Conservation (phyloP, 148 eudicot species). For the Beta vulgaris region DNA sequence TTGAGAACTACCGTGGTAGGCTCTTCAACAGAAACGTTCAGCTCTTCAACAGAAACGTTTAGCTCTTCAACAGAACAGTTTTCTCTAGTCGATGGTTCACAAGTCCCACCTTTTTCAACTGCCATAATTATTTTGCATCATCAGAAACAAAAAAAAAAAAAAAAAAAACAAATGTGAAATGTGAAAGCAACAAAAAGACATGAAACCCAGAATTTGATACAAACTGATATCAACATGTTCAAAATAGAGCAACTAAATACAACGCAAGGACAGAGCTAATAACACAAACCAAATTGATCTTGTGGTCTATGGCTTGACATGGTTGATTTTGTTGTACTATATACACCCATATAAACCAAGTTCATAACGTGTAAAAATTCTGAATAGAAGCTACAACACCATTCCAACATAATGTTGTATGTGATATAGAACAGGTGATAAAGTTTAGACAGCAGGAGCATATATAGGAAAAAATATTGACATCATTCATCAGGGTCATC, state of each 20-base stretch:
- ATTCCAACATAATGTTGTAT: neutral
- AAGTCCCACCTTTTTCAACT: constrained; percentile 22
- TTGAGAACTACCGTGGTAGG: constrained; percentile 35
- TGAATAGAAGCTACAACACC: neutral
- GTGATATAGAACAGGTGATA: neutral
- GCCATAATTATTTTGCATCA: constrained; percentile 25
- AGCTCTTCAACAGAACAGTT: constrained; percentile 28
- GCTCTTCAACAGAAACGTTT: constrained; percentile 28
- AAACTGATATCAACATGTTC: neutral
- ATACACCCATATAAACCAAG: neutral
- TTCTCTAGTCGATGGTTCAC: constrained; percentile 20
- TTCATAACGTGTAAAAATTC: neutral
- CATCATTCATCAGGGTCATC: neutral
- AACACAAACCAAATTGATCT: neutral
- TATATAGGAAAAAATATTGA: neutral
- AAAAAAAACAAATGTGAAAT: no score
- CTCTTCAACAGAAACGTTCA: constrained; percentile 28
- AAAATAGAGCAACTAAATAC: neutral
- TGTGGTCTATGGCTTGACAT: no score
- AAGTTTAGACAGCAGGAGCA: neutral
- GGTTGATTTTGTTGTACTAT: no score
- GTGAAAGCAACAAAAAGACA: neutral
- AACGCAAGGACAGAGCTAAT: neutral
- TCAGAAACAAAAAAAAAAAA: constrained; percentile 20
- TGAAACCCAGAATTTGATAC: neutral